Percentiles rank a stretch among this genome's conserved stretches.
Evolutionary conservation across 2,329 filamentous ascomycete species (phyloP).

Genomic region (Curvularia lunata): DNA sequence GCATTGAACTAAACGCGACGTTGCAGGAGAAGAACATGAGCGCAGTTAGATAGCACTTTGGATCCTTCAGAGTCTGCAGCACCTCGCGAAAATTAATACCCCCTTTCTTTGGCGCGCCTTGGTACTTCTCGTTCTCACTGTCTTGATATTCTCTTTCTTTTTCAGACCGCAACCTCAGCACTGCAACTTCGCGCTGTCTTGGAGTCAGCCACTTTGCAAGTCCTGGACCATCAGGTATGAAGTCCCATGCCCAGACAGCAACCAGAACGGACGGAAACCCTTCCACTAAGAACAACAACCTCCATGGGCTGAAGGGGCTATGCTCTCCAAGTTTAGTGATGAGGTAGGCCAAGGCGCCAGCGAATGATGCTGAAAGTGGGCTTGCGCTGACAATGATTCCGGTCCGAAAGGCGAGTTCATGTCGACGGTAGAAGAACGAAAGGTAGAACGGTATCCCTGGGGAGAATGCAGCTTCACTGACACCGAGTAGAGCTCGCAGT

Average conservation of each 20-base stretch:
- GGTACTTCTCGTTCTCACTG: constrained; percentile 21
- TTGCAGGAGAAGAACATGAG: constrained; percentile 88
- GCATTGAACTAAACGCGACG: constrained; percentile 85
- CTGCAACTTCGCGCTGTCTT: constrained; percentile 67
- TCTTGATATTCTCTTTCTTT: constrained; percentile 49
- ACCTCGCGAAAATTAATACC: constrained; percentile 64
- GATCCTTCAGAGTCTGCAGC: constrained; percentile 65
- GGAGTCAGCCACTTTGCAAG: constrained; percentile 52
- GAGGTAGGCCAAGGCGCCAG: constrained; percentile 77
- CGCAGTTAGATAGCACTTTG: constrained; percentile 76
- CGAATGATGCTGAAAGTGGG: constrained; percentile 69
- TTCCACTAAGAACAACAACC: constrained; percentile 82
- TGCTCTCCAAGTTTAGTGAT: constrained; percentile 72
- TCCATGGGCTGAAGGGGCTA: constrained; percentile 78
- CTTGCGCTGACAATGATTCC: constrained; percentile 84
- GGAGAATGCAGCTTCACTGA: constrained; percentile 67
- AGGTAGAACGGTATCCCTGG: constrained; percentile 70
- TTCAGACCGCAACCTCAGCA: constrained; percentile 67
- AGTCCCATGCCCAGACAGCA: constrained; percentile 73
- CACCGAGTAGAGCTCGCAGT: constrained; percentile 64
- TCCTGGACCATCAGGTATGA: constrained; percentile 76
- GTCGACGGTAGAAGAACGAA: constrained; percentile 66
- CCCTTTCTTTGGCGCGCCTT: constrained; percentile 21
- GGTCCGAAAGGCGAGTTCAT: constrained; percentile 82
- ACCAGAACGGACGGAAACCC: constrained; percentile 83